phyloP scores from a whole-genome alignment of 306 rosid species.

The Quercus robur region DNA sequence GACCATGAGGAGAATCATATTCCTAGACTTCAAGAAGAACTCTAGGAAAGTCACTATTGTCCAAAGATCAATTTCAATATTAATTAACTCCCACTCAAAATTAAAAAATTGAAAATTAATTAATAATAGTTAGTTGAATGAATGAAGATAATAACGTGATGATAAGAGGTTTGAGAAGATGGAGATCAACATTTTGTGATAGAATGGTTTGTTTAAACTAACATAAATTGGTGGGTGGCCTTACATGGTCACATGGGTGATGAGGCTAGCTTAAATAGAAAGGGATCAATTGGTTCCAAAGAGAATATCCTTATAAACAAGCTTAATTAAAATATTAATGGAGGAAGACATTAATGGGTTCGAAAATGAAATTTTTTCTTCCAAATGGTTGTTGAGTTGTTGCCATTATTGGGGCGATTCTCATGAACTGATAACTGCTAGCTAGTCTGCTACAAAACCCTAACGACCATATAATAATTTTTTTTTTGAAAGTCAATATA shows the following conservation, averaged over 20 bases:
- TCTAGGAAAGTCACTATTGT: too few relatives aligned
- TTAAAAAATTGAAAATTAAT: not conserved
- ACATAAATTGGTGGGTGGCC: slow-evolving; percentile 30
- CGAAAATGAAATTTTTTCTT: not conserved
- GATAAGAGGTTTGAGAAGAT: not conserved
- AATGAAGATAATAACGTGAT: not conserved
- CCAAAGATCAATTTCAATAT: too few relatives aligned
- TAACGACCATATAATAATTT: slow-evolving; percentile 9
- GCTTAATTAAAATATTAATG: not conserved
- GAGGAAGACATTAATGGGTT: not conserved
- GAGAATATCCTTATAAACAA: not conserved
- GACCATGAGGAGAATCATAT: not conserved
- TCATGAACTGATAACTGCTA: slow-evolving; percentile 27
- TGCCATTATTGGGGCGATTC: slow-evolving; percentile 39
- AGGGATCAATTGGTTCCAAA: not conserved
- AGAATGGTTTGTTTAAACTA: not conserved
- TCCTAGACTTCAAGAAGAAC: too few relatives aligned
- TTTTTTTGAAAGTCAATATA: too few relatives aligned
- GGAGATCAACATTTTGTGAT: not conserved
- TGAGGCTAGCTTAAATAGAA: not conserved
- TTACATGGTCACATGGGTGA: slow-evolving; percentile 24
- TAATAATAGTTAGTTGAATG: not conserved
- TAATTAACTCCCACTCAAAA: too few relatives aligned
- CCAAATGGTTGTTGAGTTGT: slow-evolving; percentile 29
- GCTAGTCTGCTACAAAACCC: slow-evolving; percentile 9